Evolutionary conservation across 2,329 filamentous ascomycete genomes (phyloP).

Genomic region (Aspergillus vadensis): DNA sequence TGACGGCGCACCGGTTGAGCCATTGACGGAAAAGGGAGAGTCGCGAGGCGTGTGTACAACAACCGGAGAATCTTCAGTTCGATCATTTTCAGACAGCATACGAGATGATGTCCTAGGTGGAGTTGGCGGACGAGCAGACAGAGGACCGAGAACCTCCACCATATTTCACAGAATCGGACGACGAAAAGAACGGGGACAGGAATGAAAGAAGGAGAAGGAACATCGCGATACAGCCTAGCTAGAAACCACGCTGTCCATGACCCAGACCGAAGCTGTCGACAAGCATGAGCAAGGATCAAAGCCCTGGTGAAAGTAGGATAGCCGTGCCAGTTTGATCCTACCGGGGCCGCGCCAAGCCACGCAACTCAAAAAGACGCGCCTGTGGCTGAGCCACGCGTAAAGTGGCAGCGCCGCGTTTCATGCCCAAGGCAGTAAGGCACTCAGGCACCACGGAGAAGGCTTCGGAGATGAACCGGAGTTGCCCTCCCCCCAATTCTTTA

Average conservation of each 20-base stretch:
- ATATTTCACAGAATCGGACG: conserved; percentile 35
- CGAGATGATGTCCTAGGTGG: conserved; percentile 51
- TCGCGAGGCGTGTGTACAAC: conserved; percentile 43
- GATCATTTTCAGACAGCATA: conserved; percentile 37
- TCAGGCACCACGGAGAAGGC: conserved; percentile 6
- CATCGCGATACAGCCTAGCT: conserved; percentile 31
- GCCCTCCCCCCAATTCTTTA: not conserved
- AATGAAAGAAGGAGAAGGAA: conserved; percentile 23
- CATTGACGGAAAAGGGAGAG: conserved; percentile 46
- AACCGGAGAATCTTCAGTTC: conserved; percentile 38
- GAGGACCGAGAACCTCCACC: conserved; percentile 49
- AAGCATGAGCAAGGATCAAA: conserved; percentile 11
- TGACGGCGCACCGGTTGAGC: conserved; percentile 37
- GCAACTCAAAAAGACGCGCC: conserved; percentile 24
- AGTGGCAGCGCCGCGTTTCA: conserved; percentile 33
- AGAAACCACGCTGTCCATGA: conserved; percentile 24
- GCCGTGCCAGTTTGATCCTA: conserved; percentile 10
- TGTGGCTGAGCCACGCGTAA: conserved; percentile 37
- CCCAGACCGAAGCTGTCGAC: conserved; percentile 13
- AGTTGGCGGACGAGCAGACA: conserved; percentile 58
- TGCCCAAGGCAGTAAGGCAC: conserved; percentile 27
- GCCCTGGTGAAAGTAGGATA: conserved; percentile 12
- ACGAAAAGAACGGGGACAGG: conserved; percentile 20
- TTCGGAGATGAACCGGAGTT: not conserved
- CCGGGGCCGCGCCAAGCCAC: conserved; percentile 25